Evolutionary conservation across 352 stramenopile species (phyloP), one percentile per base, ranked within the genome.

Genomic region (Pythium brassicae): DNA sequence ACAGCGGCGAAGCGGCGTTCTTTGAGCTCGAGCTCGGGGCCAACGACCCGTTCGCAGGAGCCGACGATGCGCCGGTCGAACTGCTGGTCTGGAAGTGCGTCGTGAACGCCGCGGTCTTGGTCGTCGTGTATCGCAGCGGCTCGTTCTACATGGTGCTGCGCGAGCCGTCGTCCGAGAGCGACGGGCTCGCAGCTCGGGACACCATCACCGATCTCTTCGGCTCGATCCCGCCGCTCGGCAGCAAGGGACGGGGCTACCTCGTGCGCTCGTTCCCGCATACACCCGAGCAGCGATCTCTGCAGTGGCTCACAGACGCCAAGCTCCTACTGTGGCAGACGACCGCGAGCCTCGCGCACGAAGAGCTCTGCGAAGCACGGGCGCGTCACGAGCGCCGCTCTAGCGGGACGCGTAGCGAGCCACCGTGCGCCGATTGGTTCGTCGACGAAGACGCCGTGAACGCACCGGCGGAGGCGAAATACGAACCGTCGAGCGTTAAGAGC

Each of bases 51-150:
- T 23, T 34, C 29, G 39, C 42, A 27, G 55, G 65, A 22, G 35
- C 51, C 32, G 34, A 66, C 4, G 61, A 74, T 5, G 34, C 60
- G 0, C 26, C n/a, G 10, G 56, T 83, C 3, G 71, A 76, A 4
- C 57, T 89, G 34, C 3, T 89, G 42, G 56, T 87, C 0, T 87
- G 78, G 78, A 83, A 83, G 52, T 76, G 78, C 10, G 65, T 87
- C 19, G 70, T 89, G 3, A 62, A 89, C 37, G 57, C 71, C n/a
- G 65, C 65, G 2, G 20, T 86, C n/a, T 49, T 89, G 25, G 65
- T 84, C 3, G 56, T 87, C 7, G 62, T 86, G 29, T 89, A 85
- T 19, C 65, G 72, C 22, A 59, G 60, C 4, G 63, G 67, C 11
- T 83, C 68, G 43, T 86, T 89, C 40, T 86, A 68, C 55, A 59